phyloP scores from a whole-genome alignment of 345 rosid species.

The Euphorbia pulcherrima region DNA sequence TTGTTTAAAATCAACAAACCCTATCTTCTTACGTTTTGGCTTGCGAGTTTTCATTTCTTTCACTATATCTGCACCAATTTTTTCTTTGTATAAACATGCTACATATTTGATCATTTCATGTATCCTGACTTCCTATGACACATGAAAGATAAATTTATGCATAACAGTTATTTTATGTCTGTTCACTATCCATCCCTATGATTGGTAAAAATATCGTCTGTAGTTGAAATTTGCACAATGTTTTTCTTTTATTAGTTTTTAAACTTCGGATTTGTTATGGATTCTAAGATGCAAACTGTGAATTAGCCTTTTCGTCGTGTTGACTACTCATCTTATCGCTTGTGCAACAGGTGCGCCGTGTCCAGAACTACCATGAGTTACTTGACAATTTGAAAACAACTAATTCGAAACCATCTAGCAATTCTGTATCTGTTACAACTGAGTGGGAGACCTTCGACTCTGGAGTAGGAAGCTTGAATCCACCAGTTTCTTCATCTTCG shows the following conservation, averaged over 20 bases:
- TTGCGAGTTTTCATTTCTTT: background rate
- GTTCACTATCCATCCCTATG: background rate
- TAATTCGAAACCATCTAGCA: conserved; percentile 55
- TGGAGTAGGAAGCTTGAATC: conserved; percentile 64
- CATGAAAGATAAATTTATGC: background rate
- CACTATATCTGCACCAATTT: background rate
- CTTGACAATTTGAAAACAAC: conserved; percentile 65
- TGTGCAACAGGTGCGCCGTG: conserved; percentile 57
- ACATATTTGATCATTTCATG: background rate
- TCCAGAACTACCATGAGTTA: conserved; percentile 63
- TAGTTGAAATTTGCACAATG: background rate
- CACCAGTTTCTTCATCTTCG: conserved; percentile 51
- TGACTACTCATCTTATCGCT: conserved; percentile 16
- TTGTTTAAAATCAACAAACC: background rate
- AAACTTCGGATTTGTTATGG: conserved; percentile 9
- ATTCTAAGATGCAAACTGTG: background rate
- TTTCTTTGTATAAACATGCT: background rate
- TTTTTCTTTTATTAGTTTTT: background rate
- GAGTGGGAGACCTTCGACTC: conserved; percentile 77
- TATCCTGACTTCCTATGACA: background rate
- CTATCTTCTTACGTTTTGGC: background rate
- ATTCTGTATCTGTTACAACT: conserved; percentile 49
- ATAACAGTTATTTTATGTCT: background rate
- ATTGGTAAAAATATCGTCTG: background rate
- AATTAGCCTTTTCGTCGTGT: background rate